Base-by-base conservation (phyloP, 306 rosid species). In the Cucurbita ficifolia region DNA sequence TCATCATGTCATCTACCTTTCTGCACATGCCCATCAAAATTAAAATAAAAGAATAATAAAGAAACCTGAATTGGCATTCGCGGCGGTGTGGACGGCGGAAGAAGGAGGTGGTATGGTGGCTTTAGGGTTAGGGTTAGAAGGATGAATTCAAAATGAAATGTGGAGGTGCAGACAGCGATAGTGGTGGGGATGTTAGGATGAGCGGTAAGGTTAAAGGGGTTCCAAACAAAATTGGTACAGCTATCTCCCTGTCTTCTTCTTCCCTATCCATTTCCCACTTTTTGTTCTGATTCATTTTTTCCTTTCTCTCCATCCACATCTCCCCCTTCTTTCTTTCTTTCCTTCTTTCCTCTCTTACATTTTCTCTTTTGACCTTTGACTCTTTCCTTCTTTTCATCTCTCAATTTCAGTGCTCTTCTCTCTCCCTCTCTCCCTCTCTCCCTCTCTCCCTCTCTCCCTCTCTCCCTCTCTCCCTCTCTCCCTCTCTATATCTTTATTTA, bases 231-330 rank as follows among this genome's bases (percentile, higher is more conserved):
- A 87, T 76, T 83, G 84, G 87, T 87, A 85, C 94, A 87, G 89
- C 88, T 78, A 10, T 72, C 38, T 61, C 8, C 13, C 62, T 78
- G 85, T 86, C 92, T 72, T 85, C 80, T 87, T 87, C 85, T 82
- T 76, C 81, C 59, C 81, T 79, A 79, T 75, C 68, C 53, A 78
- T 82, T 64, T 46, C 86, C 80, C 76, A 65, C 88, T 94, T 89
- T 88, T 94, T 94, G 97, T 94, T 91, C 91, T 75, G 86, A 84
- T 86, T 89, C 97, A 86, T 86, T 91, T 86, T 91, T 94, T 96
- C 84, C 80, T 78, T 86, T 86, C 89, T 82, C 71, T 89, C 88
- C 86, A 76, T 88, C 86, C 76, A 77, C 77, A 69, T 82, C 86
- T 85, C 52, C 21, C 51, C 8, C 14, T 50, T 16, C 19, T 16